phyloP scores from a whole-genome alignment of 1,284 basidiomycete genomes.

The Testicularia cyperi region DNA sequence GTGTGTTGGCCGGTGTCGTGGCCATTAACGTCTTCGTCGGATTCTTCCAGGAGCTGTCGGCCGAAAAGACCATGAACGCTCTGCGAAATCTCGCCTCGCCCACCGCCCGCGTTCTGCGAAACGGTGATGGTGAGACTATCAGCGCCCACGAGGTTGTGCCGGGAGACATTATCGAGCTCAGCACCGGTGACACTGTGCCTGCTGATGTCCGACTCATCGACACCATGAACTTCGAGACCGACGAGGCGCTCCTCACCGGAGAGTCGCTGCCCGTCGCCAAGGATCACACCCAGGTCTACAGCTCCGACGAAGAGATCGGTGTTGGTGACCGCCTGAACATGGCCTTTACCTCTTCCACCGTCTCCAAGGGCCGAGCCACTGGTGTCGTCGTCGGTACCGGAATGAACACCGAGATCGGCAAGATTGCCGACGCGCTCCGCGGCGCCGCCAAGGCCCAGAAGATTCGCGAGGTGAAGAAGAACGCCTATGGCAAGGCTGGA shows the following conservation, averaged over 20 bases:
- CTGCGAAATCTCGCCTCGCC: conserved; percentile 68
- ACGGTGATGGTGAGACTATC: conserved; percentile 64
- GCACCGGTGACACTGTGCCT: conserved; percentile 55
- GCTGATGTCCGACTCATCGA: conserved; percentile 57
- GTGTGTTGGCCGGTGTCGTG: conserved; percentile 69
- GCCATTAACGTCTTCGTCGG: conserved; percentile 64
- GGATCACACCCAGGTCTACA: conserved; percentile 54
- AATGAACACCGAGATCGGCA: conserved; percentile 64
- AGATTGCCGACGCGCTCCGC: conserved; percentile 55
- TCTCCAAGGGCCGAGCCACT: conserved; percentile 70
- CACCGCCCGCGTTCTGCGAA: conserved; percentile 67
- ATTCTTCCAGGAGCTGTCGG: conserved; percentile 66
- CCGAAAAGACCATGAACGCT: conserved; percentile 68
- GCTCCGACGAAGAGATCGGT: conserved; percentile 33
- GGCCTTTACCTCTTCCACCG: conserved; percentile 68
- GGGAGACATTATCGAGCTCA: conserved; percentile 60
- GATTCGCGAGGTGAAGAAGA: conserved; percentile 64
- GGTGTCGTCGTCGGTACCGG: conserved; percentile 68
- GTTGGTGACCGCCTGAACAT: conserved; percentile 68
- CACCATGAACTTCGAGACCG: conserved; percentile 61
- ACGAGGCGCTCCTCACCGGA: conserved; percentile 72
- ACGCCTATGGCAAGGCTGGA: conserved; percentile 59
- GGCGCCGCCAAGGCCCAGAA: conserved; percentile 49
- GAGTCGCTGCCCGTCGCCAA: conserved; percentile 70
- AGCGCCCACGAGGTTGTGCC: conserved; percentile 69